Evolutionary conservation across 306 rosid genomes (phyloP).

Genomic region (Rosa persica): DNA sequence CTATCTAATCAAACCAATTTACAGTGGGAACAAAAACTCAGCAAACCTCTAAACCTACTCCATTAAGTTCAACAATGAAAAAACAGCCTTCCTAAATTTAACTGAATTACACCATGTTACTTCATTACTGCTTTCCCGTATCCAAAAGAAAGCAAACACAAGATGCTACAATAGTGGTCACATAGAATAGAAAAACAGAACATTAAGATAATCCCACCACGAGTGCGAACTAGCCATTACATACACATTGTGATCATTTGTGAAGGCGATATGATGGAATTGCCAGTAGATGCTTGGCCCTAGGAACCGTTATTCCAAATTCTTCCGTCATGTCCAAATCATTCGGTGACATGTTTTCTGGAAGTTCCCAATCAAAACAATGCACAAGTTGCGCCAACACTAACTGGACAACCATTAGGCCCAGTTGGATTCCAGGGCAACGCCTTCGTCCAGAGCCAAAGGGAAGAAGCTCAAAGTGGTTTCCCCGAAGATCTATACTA

Average conservation of each 20-base stretch:
- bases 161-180: no score
- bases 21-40: not conserved
- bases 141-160: not conserved
- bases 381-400: not conserved
- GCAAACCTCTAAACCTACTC: not conserved
- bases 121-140: not conserved
- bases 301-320: not conserved
- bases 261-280: constrained; percentile 3
- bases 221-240: not conserved
- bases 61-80: not conserved
- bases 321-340: constrained; percentile 4
- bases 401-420: not conserved
- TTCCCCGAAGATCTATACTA: not conserved
- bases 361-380: not conserved
- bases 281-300: not conserved
- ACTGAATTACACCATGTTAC: not conserved
- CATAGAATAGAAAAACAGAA: not conserved
- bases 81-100: not conserved
- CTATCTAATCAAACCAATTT: not conserved
- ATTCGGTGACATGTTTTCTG: not conserved
- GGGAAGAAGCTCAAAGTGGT: constrained; percentile 2
- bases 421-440: not conserved
- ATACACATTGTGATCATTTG: not conserved
- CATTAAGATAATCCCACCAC: not conserved
- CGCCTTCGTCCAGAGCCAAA: constrained; percentile 2